Evolutionary conservation across 352 stramenopile genomes (phyloP).

Genomic region (Phytopythium vexans): DNA sequence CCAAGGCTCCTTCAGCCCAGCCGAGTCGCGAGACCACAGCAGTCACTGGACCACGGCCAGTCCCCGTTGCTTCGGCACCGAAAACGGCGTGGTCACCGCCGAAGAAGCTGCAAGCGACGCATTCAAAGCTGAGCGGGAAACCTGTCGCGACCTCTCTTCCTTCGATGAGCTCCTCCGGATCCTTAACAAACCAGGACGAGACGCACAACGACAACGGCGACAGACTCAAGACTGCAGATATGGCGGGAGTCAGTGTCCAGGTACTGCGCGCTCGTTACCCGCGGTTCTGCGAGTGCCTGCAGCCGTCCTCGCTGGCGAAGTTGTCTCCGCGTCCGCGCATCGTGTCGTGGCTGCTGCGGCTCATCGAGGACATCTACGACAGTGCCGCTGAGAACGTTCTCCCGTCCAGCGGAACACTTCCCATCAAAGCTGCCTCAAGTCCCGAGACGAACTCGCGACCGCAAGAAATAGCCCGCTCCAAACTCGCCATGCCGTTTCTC

Average conservation of each 20-base stretch:
- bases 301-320: constrained; percentile 4
- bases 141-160: no score
- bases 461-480: constrained; percentile 1
- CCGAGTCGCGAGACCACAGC: neutral
- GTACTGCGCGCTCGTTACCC: constrained; percentile 48
- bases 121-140: no score
- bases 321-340: constrained; percentile 33
- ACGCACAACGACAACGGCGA: neutral
- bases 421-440: neutral
- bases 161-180: neutral
- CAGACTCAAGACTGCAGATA: constrained; percentile 5
- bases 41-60: neutral
- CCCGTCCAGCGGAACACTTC: neutral
- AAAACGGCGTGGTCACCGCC: neutral
- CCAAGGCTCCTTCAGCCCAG: neutral
- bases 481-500: constrained; percentile 60
- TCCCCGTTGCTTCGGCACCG: neutral
- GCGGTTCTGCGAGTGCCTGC: constrained; percentile 39
- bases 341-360: constrained; percentile 58
- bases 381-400: constrained; percentile 19
- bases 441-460: neutral
- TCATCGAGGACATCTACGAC: constrained; percentile 71
- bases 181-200: constrained; percentile 9
- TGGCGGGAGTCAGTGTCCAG: constrained; percentile 15
- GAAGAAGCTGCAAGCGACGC: neutral